phyloP scores from a whole-genome alignment of 176 grass and related monocot species.

The Carex littledalei region DNA sequence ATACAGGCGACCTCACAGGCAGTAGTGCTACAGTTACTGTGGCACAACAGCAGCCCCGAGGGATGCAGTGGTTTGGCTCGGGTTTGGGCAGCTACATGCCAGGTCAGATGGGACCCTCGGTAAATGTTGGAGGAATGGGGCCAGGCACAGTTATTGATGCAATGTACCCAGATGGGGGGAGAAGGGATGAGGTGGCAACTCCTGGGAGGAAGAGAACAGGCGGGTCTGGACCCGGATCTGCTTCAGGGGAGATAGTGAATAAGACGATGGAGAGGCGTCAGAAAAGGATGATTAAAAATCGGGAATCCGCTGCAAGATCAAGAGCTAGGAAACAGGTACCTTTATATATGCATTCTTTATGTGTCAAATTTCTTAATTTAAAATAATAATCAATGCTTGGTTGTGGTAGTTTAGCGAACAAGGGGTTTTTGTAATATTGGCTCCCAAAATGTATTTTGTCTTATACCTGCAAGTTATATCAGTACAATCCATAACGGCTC shows the following conservation, averaged over 20 bases:
- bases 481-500: background rate
- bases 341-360: conserved; percentile 3
- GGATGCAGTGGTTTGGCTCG: conserved; percentile 23
- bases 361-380: background rate
- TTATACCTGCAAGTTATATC: background rate
- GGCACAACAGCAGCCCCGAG: conserved; percentile 18
- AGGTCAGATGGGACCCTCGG: background rate
- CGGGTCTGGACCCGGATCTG: background rate
- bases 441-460: background rate
- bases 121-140: conserved; percentile 17
- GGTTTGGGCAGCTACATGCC: conserved; percentile 19
- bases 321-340: conserved; percentile 97
- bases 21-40: conserved; percentile 8
- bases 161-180: background rate
- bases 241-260: conserved; percentile 40
- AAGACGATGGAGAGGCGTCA: conserved; percentile 86
- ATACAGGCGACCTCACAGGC: conserved; percentile 11
- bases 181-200: conserved; percentile 24
- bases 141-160: conserved; percentile 26
- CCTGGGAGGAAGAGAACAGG: conserved; percentile 47
- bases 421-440: background rate
- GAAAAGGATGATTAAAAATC: conserved; percentile 99
- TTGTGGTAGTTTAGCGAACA: background rate
- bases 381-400: background rate
- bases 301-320: conserved; percentile 94